phyloP scores from a whole-genome alignment of 2,329 filamentous ascomycete genomes.

The Fusarium caatingaense region DNA sequence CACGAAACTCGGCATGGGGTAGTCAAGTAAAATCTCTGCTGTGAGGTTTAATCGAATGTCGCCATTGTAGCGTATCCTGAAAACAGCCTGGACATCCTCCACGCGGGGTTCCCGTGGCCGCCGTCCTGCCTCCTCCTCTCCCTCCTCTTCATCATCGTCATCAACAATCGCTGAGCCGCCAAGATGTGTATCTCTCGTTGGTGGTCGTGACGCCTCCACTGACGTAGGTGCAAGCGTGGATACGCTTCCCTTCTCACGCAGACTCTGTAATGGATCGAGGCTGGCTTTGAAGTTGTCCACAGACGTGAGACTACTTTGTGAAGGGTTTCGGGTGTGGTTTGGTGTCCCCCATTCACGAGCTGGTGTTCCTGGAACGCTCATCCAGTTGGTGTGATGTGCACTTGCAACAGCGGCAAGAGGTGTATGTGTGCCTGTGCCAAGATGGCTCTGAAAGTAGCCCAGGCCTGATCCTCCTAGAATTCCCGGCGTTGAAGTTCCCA shows the following conservation, averaged over 20 bases:
- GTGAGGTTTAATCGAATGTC: constrained; percentile 90
- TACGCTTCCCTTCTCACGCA: constrained; percentile 71
- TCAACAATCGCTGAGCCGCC: constrained; percentile 55
- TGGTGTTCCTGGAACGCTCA: constrained; percentile 43
- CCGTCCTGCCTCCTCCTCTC: constrained; percentile 43
- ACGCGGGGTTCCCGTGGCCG: constrained; percentile 73
- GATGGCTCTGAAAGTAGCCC: constrained; percentile 84
- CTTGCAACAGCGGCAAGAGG: constrained; percentile 83
- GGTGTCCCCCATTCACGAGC: constrained; percentile 28
- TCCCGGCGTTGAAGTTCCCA: constrained; percentile 70
- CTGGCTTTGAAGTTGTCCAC: constrained; percentile 54
- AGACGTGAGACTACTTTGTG: constrained; percentile 60
- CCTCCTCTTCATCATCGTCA: constrained; percentile 49
- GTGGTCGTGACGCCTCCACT: constrained; percentile 65
- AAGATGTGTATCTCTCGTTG: constrained; percentile 63
- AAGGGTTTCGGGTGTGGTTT: constrained; percentile 57
- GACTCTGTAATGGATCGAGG: constrained; percentile 56
- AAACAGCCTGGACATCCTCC: constrained; percentile 92
- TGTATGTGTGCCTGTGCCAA: constrained; percentile 81
- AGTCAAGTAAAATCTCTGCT: constrained; percentile 94
- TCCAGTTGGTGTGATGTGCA: constrained; percentile 59
- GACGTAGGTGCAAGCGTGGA: constrained; percentile 70
- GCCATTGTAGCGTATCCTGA: constrained; percentile 88
- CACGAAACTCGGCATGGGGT: constrained; percentile 98
- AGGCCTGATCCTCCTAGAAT: constrained; percentile 78